Percentiles rank a stretch among this genome's conserved stretches.
Conservation (phyloP, 2,329 filamentous ascomycete species). For the Colletotrichum paranaense region DNA sequence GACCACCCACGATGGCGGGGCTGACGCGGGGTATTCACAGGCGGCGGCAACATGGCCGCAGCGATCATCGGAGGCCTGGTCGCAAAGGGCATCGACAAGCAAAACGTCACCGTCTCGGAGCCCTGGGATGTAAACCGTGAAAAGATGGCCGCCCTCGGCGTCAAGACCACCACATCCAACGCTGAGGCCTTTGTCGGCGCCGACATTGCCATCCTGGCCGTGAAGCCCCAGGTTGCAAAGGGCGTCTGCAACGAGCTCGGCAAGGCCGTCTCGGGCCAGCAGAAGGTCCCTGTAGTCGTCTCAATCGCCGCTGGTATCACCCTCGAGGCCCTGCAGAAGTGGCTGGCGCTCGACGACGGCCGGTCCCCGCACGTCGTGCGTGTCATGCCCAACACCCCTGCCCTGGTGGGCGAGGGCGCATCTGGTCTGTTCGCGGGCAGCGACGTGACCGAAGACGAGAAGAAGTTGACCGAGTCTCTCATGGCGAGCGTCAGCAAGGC, state of each 20-base stretch:
- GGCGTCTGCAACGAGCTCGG: slow-evolving; percentile 59
- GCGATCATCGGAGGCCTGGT: slow-evolving; percentile 63
- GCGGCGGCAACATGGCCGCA: slow-evolving; percentile 64
- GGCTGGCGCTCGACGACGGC: slow-evolving; percentile 52
- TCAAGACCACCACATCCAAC: slow-evolving; percentile 59
- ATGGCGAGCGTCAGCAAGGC: slow-evolving; percentile 59
- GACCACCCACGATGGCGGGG: neutral
- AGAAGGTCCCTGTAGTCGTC: slow-evolving; percentile 55
- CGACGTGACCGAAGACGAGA: slow-evolving; percentile 55
- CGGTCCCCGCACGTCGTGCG: slow-evolving; percentile 57
- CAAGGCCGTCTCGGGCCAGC: slow-evolving; percentile 47
- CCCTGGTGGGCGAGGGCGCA: slow-evolving; percentile 61
- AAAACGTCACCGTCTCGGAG: slow-evolving; percentile 60
- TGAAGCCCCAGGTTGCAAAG: slow-evolving; percentile 63
- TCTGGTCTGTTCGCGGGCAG: slow-evolving; percentile 58
- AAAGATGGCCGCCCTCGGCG: slow-evolving; percentile 59
- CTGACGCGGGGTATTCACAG: slow-evolving; percentile 39
- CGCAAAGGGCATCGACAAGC: slow-evolving; percentile 53
- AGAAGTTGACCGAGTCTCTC: slow-evolving; percentile 53
- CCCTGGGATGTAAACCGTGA: slow-evolving; percentile 64
- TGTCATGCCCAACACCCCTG: slow-evolving; percentile 65
- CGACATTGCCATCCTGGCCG: slow-evolving; percentile 60
- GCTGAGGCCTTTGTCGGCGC: slow-evolving; percentile 55
- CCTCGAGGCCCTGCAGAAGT: slow-evolving; percentile 50
- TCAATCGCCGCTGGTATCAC: slow-evolving; percentile 63